Conservation (phyloP, 2,329 filamentous ascomycete species). For the Westerdykella ornata region DNA sequence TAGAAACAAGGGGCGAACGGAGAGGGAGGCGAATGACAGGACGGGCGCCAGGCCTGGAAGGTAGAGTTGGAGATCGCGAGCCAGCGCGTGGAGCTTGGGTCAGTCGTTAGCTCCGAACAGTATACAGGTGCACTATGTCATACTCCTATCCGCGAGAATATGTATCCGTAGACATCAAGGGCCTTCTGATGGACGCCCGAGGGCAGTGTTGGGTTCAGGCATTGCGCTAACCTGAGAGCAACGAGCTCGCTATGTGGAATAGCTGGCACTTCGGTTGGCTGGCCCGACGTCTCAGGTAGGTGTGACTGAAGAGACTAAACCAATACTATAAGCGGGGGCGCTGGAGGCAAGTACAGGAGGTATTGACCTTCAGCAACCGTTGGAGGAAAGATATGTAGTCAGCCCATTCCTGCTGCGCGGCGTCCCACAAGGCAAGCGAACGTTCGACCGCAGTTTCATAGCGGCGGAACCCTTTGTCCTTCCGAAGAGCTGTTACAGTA, state of each 20-base stretch:
- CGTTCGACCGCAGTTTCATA: constrained; percentile 86
- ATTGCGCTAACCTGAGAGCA: constrained; percentile 89
- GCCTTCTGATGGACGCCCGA: constrained; percentile 97
- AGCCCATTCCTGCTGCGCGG: constrained; percentile 93
- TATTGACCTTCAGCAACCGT: constrained; percentile 71
- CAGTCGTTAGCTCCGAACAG: constrained; percentile 17
- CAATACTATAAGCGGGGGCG: constrained; percentile 17
- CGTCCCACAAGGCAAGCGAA: constrained; percentile 83
- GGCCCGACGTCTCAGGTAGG: constrained; percentile 43
- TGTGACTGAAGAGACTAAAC: constrained; percentile 78
- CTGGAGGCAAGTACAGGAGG: constrained; percentile 6
- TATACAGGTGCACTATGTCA: constrained; percentile 12
- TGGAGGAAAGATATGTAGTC: constrained; percentile 98
- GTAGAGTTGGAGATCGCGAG: constrained; percentile 77
- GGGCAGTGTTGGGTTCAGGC: constrained; percentile 83
- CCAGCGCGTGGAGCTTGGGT: constrained; percentile 60
- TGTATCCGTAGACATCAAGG: constrained; percentile 83
- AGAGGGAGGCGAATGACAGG: constrained; percentile 88
- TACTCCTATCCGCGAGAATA: constrained; percentile 79
- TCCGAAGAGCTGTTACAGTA: constrained; percentile 50
- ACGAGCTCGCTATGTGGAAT: constrained; percentile 79
- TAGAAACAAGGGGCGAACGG: constrained; percentile 79
- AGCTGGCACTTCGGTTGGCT: constrained; percentile 49
- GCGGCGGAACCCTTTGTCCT: constrained; percentile 68
- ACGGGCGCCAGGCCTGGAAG: constrained; percentile 83